Base-by-base conservation (phyloP, 768 basidiomycete species). In the Russula compacta region DNA sequence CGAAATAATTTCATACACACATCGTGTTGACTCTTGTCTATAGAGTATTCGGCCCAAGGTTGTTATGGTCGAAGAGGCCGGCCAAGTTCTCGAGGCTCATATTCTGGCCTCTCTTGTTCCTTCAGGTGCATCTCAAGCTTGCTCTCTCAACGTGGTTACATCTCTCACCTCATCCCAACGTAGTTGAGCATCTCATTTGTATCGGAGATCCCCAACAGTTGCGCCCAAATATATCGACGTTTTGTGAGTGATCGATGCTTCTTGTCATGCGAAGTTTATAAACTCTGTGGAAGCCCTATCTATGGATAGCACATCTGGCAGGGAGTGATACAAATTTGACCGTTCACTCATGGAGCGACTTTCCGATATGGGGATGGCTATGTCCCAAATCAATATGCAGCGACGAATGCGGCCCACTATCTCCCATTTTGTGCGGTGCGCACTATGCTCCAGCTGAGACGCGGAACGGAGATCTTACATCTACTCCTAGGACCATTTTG, bases 181-280 rank as follows among this genome's bases (percentile, higher is more conserved):
- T 5, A 3, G 78, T 90, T 0, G 78, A 89, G 60, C 88, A 91
- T 42, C 73, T 91, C 21, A 88, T 92, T 59, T 74, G 84, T 47
- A 89, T 91, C 19, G 89, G 89, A 0, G 89, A 92, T 63, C 89
- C 89, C 6, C 75, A 80, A 2, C 89, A 91, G 71, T 76, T 92
- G 1, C 80, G 89, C 1, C 88, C 85, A 0, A 87, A 78, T 0
- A 61, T 89, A 48, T 81, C 82, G 38, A 86, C 81, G 17, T 89
- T 76, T 61, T 62, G 87, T 87, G 59, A 32, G 80, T 69, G 10
- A 17, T 11, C 17, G 15, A 10, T 8, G 10, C 35, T 14, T 39
- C 8, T 49, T 10, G 3, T 11, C 24, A 17, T 15, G 6, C n/a
- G n/a, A 8, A 33, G 21, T 7, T n/a, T n/a, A n/a, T 43, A 65